Percentiles rank a stretch among this genome's conserved stretches.
Conservation (phyloP, 805 yeast genomes). For the Candida argentea region DNA sequence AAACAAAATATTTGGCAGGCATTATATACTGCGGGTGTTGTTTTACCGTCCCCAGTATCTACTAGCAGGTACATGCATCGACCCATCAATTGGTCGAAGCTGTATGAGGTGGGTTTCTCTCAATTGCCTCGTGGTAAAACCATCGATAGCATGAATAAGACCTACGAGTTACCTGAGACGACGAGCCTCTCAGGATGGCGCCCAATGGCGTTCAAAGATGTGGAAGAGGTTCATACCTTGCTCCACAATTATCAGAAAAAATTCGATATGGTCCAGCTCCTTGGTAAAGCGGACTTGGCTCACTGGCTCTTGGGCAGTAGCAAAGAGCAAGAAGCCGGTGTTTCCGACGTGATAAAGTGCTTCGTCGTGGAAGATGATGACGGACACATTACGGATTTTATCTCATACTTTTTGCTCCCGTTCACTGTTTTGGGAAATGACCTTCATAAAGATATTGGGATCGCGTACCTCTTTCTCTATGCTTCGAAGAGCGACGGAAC, state of each 20-base stretch:
- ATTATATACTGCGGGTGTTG: conserved; percentile 83
- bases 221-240: conserved; percentile 52
- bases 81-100: conserved; percentile 84
- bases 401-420: conserved; percentile 83
- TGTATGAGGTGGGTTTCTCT: conserved; percentile 85
- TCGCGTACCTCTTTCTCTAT: conserved; percentile 85
- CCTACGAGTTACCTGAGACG: conserved; percentile 44
- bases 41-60: conserved; percentile 86
- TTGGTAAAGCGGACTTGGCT: conserved; percentile 54
- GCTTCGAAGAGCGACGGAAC: conserved; percentile 57
- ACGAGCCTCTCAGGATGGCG: conserved; percentile 48
- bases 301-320: conserved; percentile 72
- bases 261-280: conserved; percentile 65
- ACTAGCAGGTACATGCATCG: conserved; percentile 89
- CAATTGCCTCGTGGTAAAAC: conserved; percentile 67
- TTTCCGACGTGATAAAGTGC: conserved; percentile 53
- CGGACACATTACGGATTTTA: conserved; percentile 73
- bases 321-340: conserved; percentile 7
- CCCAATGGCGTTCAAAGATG: conserved; percentile 46
- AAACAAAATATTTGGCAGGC: conserved; percentile 88
- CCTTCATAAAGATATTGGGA: conserved; percentile 56
- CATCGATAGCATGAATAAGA: conserved; percentile 53
- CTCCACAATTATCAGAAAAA: conserved; percentile 54
- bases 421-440: conserved; percentile 68
- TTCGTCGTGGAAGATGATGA: conserved; percentile 64